phyloP scores from a whole-genome alignment of 495 filamentous ascomycete species.

The Penicillium desertorum region DNA sequence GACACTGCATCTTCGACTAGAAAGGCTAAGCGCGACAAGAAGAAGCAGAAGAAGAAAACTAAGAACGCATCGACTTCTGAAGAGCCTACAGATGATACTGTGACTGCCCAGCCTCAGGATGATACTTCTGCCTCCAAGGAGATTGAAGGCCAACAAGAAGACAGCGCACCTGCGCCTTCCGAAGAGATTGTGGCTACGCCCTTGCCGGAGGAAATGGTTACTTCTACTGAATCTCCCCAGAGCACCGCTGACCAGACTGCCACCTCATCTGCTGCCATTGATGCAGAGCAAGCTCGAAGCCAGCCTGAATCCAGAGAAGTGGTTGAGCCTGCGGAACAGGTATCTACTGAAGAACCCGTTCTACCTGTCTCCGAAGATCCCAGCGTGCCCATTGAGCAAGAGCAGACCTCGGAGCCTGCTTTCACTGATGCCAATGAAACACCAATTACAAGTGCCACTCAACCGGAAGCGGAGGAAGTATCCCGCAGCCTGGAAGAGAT shows the following conservation, averaged over 20 bases:
- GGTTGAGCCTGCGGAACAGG: constrained; percentile 4
- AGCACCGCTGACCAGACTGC: background rate
- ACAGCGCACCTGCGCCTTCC: background rate
- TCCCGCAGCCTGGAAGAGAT: background rate
- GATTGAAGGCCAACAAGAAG: background rate
- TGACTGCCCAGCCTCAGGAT: background rate
- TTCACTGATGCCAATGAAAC: constrained; percentile 5
- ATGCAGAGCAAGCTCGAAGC: constrained; percentile 4
- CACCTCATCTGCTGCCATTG: background rate
- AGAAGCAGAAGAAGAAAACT: constrained; percentile 40
- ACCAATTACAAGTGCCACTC: background rate
- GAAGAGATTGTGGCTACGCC: background rate
- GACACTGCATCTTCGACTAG: constrained; percentile 28
- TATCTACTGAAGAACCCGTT: background rate
- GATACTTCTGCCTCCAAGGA: background rate
- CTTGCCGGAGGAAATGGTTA: background rate
- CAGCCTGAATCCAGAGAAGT: constrained; percentile 10
- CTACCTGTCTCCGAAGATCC: background rate
- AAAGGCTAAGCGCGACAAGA: constrained; percentile 38
- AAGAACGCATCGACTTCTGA: constrained; percentile 23
- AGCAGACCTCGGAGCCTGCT: background rate
- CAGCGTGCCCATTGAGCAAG: background rate
- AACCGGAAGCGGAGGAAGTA: background rate
- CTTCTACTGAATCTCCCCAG: background rate
- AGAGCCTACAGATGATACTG: background rate